phyloP scores from a whole-genome alignment of 345 rosid species.

The Barbarea vulgaris region DNA sequence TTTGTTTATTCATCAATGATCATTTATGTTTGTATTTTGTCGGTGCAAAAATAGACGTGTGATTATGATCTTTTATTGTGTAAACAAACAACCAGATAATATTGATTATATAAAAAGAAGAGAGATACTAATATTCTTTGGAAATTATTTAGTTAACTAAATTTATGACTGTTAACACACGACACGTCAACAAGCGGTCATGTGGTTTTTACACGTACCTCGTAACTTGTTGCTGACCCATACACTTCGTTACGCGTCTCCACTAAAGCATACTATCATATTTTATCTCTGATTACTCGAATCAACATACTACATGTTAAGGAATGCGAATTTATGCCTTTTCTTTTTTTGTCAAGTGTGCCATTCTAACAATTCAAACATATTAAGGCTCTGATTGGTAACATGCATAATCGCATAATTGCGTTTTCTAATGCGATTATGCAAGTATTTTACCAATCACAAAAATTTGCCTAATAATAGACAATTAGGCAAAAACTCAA shows the following conservation, averaged over 20 bases:
- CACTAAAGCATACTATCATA: not conserved
- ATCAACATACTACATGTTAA: not conserved
- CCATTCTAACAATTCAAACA: too few relatives aligned
- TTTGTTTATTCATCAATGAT: not conserved
- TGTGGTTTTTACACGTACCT: constrained; percentile 32
- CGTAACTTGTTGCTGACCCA: constrained; percentile 26
- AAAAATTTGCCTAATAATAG: too few relatives aligned
- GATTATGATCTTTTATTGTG: not conserved
- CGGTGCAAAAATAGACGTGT: too few relatives aligned
- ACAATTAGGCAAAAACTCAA: too few relatives aligned
- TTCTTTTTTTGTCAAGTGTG: not conserved
- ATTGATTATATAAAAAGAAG: too few relatives aligned
- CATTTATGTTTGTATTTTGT: too few relatives aligned
- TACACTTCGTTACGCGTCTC: not conserved
- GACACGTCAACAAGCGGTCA: constrained; percentile 21
- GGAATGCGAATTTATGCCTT: not conserved
- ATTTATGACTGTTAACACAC: not conserved
- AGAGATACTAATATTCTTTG: too few relatives aligned
- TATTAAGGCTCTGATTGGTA: too few relatives aligned
- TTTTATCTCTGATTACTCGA: not conserved
- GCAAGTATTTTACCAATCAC: too few relatives aligned
- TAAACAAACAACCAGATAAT: not conserved
- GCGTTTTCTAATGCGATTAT: too few relatives aligned
- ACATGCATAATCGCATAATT: too few relatives aligned
- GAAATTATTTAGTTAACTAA: too few relatives aligned